Base-by-base conservation (phyloP, 768 basidiomycete genomes). In the Russula vinacea region DNA sequence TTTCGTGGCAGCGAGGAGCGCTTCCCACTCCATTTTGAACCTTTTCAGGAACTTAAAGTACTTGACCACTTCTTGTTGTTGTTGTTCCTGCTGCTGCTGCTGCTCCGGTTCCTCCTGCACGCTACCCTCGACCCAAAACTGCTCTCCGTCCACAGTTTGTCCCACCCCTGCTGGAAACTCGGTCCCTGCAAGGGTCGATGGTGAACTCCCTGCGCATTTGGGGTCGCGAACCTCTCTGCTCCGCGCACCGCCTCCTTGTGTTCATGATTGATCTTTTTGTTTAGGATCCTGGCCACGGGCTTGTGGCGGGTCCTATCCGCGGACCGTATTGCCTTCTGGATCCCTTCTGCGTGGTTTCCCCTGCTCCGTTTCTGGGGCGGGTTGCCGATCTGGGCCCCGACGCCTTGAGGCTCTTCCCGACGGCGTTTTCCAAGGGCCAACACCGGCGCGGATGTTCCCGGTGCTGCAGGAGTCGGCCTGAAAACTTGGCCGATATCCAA, bases 221-320 rank as follows among this genome's bases (percentile, higher is more conserved):
- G 32, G 44, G 60, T 24, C 33, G 60, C 53, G 60, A 62, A 53
- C 60, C 24, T 55, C 44, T 14, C 60, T 35, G 53, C 60, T 47
- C 60, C 60, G 33, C 53, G 35, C 29, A 44, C 53, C 24, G 3
- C 60, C 53, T 19, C 52, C 33, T 55, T 35, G 53, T 29, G 52
- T 62, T 37, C 44, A n/a, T 8, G 2, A 3, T 55, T 42, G 7
- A n/a, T 17, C 1, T 1, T 16, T 5, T 6, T 7, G 8, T 4
- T 8, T n/a, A 11, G 53, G 60, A 33, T 37, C 60, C 22, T 47
- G 33, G 26, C 33, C 2, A 11, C 42, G 13, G 24, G 35, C 5
- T 1, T 29, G 10, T 9, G 24, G 7, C 14, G 13, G 44, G 53
- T 17, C 60, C 8, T 62, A 17, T n/a, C n/a, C n/a, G n/a, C n/a